Evolutionary conservation across 352 stramenopile species (phyloP).

Genomic region (Globisporangium polare): DNA sequence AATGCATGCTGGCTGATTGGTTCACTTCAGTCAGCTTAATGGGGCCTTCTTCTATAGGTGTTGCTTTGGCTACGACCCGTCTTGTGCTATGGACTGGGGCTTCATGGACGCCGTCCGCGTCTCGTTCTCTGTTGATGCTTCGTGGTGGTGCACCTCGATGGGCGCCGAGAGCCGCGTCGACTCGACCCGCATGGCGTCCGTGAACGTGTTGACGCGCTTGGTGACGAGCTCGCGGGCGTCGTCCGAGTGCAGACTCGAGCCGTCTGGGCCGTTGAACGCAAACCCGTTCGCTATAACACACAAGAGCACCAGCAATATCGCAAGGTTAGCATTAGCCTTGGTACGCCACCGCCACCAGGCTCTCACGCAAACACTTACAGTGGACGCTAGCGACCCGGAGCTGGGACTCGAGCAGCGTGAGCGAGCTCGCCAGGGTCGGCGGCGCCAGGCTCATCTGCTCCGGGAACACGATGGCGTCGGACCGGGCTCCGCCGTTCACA

Average conservation of each 20-base stretch:
- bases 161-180: neutral
- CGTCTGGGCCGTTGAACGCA: slow-evolving; percentile 29
- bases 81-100: too few relatives aligned
- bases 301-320: too few relatives aligned
- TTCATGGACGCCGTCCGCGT: too few relatives aligned
- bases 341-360: neutral
- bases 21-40: too few relatives aligned
- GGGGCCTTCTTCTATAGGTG: too few relatives aligned
- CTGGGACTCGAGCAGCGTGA: slow-evolving; percentile 7
- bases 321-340: neutral
- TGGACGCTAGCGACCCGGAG: slow-evolving; percentile 8
- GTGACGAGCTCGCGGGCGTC: slow-evolving; percentile 24
- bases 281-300: slow-evolving; percentile 23
- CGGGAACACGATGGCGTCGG: slow-evolving; percentile 13
- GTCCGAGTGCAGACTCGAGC: neutral
- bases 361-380: slow-evolving; percentile 7
- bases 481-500: neutral
- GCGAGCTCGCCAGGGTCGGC: slow-evolving; percentile 2
- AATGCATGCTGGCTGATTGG: too few relatives aligned
- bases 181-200: neutral
- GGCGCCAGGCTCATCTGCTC: neutral
- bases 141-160: neutral
- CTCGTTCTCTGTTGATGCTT: too few relatives aligned
- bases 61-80: too few relatives aligned
- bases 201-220: slow-evolving; percentile 25